Evolutionary conservation across 2,329 filamentous ascomycete species (phyloP).

Genomic region (Juglanconis oblonga): DNA sequence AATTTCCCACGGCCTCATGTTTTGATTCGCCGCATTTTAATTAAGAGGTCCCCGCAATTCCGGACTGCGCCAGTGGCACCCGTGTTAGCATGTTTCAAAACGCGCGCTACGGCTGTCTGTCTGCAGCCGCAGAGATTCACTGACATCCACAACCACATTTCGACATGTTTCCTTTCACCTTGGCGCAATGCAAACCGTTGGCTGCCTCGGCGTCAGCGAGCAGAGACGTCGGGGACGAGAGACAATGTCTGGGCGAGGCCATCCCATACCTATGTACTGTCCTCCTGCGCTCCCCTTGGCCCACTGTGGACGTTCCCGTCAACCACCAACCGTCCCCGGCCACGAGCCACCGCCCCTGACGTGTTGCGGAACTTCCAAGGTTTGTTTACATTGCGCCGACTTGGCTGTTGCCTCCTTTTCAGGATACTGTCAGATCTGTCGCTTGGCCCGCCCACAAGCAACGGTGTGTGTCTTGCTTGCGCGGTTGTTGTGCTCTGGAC

Average conservation of each 20-base stretch:
- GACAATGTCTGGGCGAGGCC: not conserved
- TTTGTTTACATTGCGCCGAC: too few relatives aligned
- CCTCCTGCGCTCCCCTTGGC: too few relatives aligned
- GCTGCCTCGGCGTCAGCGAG: not conserved
- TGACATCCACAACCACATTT: not conserved
- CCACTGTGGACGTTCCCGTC: too few relatives aligned
- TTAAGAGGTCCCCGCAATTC: not conserved
- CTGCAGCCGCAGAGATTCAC: constrained; percentile 1
- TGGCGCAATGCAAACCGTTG: not conserved
- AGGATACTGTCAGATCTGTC: too few relatives aligned
- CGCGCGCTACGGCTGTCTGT: constrained; percentile 3
- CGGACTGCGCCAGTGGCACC: not conserved
- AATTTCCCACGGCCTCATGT: not conserved
- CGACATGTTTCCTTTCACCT: constrained; percentile 1
- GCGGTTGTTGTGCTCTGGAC: too few relatives aligned
- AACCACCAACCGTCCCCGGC: too few relatives aligned
- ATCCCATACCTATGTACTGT: too few relatives aligned
- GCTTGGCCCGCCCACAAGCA: too few relatives aligned
- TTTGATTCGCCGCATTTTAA: constrained; percentile 5
- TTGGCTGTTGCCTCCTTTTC: not conserved
- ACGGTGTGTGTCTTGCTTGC: too few relatives aligned
- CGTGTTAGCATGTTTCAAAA: constrained; percentile 15
- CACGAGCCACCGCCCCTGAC: too few relatives aligned
- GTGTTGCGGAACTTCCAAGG: too few relatives aligned
- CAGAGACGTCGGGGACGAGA: not conserved